Base-by-base conservation (phyloP, 495 filamentous ascomycete species). In the Parathielavia appendiculata region DNA sequence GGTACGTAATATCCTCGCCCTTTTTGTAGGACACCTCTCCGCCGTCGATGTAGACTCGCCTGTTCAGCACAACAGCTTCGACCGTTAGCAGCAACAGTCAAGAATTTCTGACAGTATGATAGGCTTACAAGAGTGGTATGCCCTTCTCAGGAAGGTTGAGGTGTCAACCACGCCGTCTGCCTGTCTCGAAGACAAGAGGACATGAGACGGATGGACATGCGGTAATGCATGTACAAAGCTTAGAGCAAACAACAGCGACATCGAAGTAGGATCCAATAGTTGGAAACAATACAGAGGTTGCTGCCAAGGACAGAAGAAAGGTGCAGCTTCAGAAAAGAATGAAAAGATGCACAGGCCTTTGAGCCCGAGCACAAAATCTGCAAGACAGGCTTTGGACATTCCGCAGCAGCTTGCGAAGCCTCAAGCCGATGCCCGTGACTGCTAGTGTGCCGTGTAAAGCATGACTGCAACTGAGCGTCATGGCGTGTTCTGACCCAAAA, bases 41-140 rank as follows among this genome's bases (percentile, higher is more conserved):
- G n/a, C 61, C 63, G 47, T 64, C 55, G 32, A 68, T 59, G 51
- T 66, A 68, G 13, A 66, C 22, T n/a, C 63, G 53, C 35, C 59
- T 44, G 32, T 59, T 51, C 12, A 68, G 40, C 12, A 68, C 56
- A 5, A 56, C 61, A 23, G 63, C 66, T 68, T 51, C 10, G 2
- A 6, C 12, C 3, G 17, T 39, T 23, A 45, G 26, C 53, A 52
- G 14, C 30, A 22, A 26, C 4, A 14, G 10, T 26, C 20, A 1
- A 35, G 16, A 1, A 23, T n/a, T 16, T 14, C 9, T 10, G 14
- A 0, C 5, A 14, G 35, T 8, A 20, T 16, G 19, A 38, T 8
- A 22, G 38, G 36, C 63, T 56, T 51, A 68, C 66, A 68, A 12
- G 66, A 56, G 43, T 68, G 66, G 34, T 48, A 68, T 5, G 58